Base-by-base conservation (phyloP, 2,329 filamentous ascomycete species). In the Hirsutella thompsonii region DNA sequence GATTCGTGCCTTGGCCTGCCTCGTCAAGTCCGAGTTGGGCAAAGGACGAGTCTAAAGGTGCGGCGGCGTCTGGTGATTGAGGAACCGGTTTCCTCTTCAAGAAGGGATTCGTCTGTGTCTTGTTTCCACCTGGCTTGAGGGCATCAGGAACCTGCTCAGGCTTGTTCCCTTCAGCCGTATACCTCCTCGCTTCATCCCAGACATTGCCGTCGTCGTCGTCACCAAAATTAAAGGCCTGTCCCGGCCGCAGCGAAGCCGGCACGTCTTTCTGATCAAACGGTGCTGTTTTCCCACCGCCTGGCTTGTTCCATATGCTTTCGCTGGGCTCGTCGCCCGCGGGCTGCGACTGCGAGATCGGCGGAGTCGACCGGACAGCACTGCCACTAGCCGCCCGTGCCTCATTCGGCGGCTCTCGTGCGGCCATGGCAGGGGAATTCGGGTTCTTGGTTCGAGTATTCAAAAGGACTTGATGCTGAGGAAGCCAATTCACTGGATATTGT, bases 21-120 rank as follows among this genome's bases (percentile, higher is more conserved):
- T 72, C 68, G 38, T 59, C 56, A 5, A 72, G 48, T 34, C 52
- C 58, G 39, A 72, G 53, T 44, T 64, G 61, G 3, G 67, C 59
- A 20, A 73, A 61, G 2, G 61, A 54, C 10, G 60, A 58, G 1
- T 58, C 55, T 1, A 61, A 57, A 6, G 57, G 53, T 10, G 52
- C 45, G 10, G 51, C 46, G 4, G 20, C 36, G 42, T 47, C 28
- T 42, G 41, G 33, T 34, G 23, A 6, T 11, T 36, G 43, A 11
- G 44, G 39, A 32, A 49, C 37, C 8, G 47, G 47, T 47, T 70
- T 71, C 42, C 69, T 67, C 45, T 69, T 70, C 19, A 63, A 49
- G 52, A 76, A 76, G 0, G 72, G 72, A 40, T 76, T 76, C 18
- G 70, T 74, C 42, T 69, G 63, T 20, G 53, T 49, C 30, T 58